phyloP scores from a whole-genome alignment of 2,329 filamentous ascomycete genomes.

The Ophiostoma himal-ulmi region DNA sequence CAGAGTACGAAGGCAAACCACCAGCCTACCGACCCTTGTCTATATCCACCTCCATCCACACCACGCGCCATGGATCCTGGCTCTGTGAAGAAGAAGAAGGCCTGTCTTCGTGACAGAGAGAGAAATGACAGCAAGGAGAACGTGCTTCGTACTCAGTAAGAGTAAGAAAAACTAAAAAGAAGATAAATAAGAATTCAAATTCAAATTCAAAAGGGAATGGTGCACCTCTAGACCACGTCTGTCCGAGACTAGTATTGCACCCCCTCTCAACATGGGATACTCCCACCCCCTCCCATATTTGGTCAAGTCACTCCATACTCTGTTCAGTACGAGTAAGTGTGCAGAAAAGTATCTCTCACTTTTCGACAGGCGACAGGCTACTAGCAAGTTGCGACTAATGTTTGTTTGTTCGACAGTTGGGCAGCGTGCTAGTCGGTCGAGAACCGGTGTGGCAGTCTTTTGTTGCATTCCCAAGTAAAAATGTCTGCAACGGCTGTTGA shows the following conservation, averaged over 20 bases:
- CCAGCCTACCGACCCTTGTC: conserved; percentile 14
- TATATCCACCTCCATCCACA: conserved; percentile 17
- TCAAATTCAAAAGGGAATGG: neutral
- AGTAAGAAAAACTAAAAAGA: neutral
- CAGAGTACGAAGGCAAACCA: conserved; percentile 7
- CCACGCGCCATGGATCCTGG: conserved; percentile 8
- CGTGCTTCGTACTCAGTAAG: neutral
- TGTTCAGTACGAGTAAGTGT: neutral
- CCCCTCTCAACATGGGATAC: neutral
- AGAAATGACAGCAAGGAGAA: neutral
- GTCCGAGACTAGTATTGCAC: conserved; percentile 8
- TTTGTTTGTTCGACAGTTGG: conserved; percentile 6
- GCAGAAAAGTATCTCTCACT: neutral
- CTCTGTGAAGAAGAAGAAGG: neutral
- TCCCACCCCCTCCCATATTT: neutral
- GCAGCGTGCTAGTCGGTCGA: conserved; percentile 6
- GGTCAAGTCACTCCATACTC: neutral
- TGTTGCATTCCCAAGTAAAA: conserved; percentile 13
- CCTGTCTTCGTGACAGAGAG: conserved; percentile 13
- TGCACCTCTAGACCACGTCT: conserved; percentile 14
- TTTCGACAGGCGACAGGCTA: neutral
- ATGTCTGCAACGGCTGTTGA: conserved; percentile 12
- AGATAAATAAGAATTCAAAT: neutral
- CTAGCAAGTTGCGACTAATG: neutral
- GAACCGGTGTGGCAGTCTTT: conserved; percentile 15